Conservation (phyloP, 441 rosid species). For the Erodium moschatum region DNA sequence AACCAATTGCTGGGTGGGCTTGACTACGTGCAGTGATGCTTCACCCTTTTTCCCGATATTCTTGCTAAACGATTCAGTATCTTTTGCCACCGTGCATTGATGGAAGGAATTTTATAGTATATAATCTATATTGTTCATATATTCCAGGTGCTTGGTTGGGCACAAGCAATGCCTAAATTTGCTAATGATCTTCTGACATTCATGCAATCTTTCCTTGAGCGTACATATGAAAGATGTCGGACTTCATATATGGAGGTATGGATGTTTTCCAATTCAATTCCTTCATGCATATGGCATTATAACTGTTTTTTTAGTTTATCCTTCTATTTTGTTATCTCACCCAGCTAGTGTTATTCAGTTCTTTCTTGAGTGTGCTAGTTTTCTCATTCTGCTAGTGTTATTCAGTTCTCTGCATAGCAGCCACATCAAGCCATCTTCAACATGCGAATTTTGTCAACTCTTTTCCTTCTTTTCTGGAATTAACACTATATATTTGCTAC, state of each 20-base stretch:
- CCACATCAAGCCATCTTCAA: not conserved
- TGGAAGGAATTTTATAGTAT: constrained; percentile 18
- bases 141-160: constrained; percentile 92
- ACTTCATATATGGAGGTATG: constrained; percentile 91
- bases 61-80: not conserved
- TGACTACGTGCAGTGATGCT: not conserved
- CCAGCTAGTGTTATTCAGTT: no score
- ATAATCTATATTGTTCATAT: constrained; percentile 15
- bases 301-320: constrained; percentile 12
- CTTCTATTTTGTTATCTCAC: no score
- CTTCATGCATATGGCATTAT: constrained; percentile 9
- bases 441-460: not conserved
- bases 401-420: not conserved
- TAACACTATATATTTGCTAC: not conserved
- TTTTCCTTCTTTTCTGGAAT: not conserved
- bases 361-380: constrained; percentile 35
- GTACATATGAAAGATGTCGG: constrained; percentile 93
- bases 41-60: no score
- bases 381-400: no score
- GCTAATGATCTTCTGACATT: constrained; percentile 75
- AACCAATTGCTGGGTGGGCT: not conserved
- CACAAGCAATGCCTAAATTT: constrained; percentile 99
- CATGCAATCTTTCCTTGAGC: constrained; percentile 96
- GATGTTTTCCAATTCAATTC: constrained; percentile 20
- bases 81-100: not conserved